These are phyloP conservation scores for Xerocomellus dryophilus DNA, from an alignment of 768 basidiomycete species.

Conservation along the genomic window DNA sequence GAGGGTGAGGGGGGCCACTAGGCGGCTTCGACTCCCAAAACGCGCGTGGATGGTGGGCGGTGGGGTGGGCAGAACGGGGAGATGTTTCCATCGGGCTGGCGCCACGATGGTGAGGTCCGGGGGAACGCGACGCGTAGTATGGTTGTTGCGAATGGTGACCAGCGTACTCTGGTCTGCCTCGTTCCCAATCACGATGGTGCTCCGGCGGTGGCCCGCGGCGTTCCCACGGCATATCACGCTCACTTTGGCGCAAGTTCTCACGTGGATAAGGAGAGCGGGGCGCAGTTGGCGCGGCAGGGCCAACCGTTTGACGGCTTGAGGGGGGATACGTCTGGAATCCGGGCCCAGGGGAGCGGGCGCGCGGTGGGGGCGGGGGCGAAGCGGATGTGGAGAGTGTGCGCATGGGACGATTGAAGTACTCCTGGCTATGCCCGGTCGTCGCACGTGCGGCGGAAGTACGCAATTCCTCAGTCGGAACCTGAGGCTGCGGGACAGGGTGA, in stretches of 20 bases:
- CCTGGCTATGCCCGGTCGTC: constrained; percentile 46
- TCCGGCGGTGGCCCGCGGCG: constrained; percentile 46
- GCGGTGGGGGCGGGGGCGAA: constrained; percentile 54
- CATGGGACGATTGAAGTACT: constrained; percentile 53
- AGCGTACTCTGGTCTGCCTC: constrained; percentile 41
- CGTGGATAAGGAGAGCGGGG: constrained; percentile 63
- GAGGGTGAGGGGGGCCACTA: constrained; percentile 27
- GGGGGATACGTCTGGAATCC: constrained; percentile 48
- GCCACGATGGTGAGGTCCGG: constrained; percentile 37
- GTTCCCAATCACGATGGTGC: constrained; percentile 54
- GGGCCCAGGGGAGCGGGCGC: constrained; percentile 50
- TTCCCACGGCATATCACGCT: constrained; percentile 60
- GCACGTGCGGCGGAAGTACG: constrained; percentile 39
- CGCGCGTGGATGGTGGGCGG: constrained; percentile 31
- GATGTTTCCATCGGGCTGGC: constrained; percentile 60
- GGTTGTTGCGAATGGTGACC: constrained; percentile 31
- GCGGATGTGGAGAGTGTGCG: constrained; percentile 57
- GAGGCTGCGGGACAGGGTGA: constrained; percentile 63
- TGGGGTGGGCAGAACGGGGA: constrained; percentile 51
- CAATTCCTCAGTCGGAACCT: constrained; percentile 50
- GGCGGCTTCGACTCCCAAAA: constrained; percentile 66
- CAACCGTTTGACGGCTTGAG: constrained; percentile 45
- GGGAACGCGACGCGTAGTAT: constrained; percentile 35
- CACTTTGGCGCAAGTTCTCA: constrained; percentile 45
- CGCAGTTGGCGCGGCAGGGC: constrained; percentile 49